These are phyloP conservation scores for Nasturtium officinale DNA, from an alignment of 345 rosid species.

Conservation along the genomic window DNA sequence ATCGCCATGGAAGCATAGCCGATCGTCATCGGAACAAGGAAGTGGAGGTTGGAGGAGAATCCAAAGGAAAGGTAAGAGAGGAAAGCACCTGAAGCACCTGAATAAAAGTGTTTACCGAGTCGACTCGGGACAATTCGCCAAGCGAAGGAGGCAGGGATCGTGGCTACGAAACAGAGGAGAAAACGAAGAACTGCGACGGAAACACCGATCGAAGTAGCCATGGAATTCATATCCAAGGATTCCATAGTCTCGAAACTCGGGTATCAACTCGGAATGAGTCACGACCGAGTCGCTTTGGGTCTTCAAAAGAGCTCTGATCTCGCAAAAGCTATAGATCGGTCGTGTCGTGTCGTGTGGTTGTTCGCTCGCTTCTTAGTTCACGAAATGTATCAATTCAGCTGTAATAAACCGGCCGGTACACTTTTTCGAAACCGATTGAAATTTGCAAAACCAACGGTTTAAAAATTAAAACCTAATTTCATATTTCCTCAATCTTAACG, in stretches of 20 bases:
- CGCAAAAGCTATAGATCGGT: constrained; percentile 3
- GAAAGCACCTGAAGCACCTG: constrained; percentile 63
- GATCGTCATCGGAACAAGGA: constrained; percentile 76
- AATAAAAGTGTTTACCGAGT: constrained; percentile 63
- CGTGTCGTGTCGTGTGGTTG: constrained; percentile 27
- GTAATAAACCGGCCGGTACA: constrained; percentile 26
- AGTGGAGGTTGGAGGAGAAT: constrained; percentile 91
- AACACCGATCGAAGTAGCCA: constrained; percentile 85
- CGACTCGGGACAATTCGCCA: constrained; percentile 73
- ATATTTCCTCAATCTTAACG: background rate
- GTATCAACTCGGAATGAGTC: constrained; percentile 27
- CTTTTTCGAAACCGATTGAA: background rate
- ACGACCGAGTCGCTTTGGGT: constrained; percentile 23
- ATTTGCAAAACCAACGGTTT: background rate
- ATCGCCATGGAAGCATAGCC: constrained; percentile 82
- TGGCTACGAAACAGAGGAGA: constrained; percentile 84
- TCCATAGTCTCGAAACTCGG: constrained; percentile 28
- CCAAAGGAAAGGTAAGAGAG: constrained; percentile 89
- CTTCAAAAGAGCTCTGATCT: constrained; percentile 4
- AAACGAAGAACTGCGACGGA: constrained; percentile 85
- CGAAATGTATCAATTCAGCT: constrained; percentile 22
- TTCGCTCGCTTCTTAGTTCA: constrained; percentile 3
- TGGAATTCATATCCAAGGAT: constrained; percentile 52
- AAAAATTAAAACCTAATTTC: constrained; percentile 16
- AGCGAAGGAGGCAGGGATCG: constrained; percentile 73